A percentile compares a stretch with the other conserved stretches of the same genome.
These are phyloP conservation scores for Wickerhamiella kurtzmanii DNA, from an alignment of 805 yeast genomes.

Conservation along the genomic window DNA sequence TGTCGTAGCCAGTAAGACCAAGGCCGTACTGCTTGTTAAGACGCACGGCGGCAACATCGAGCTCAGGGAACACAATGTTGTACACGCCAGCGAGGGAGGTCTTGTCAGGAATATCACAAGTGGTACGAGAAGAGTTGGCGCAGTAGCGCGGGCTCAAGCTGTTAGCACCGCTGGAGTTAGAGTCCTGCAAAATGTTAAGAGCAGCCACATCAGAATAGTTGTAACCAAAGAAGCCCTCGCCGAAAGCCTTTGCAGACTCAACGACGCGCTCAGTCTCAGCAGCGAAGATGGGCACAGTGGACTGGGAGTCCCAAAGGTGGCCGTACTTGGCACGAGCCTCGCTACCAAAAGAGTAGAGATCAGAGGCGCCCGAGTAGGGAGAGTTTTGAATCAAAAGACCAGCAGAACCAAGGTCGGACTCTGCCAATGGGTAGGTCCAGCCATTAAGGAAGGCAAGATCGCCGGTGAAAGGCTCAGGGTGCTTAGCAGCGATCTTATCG, in stretches of 20 bases:
- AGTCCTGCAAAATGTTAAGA: conserved; percentile 34
- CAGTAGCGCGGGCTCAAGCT: conserved; percentile 42
- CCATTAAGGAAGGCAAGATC: conserved; percentile 7
- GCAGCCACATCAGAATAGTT: conserved; percentile 27
- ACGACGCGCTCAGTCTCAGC: conserved; percentile 22
- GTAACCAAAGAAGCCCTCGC: conserved; percentile 43
- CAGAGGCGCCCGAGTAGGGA: conserved; percentile 34
- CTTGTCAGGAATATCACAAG: conserved; percentile 21
- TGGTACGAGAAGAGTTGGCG: conserved; percentile 26
- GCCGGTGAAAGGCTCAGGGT: conserved; percentile 6
- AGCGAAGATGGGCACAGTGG: conserved; percentile 32
- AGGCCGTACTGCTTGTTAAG: conserved; percentile 23
- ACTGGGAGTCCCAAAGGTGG: conserved; percentile 27
- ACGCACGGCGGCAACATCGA: conserved; percentile 16
- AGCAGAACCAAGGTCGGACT: conserved; percentile 26
- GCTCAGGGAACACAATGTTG: conserved; percentile 32
- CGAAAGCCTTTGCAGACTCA: conserved; percentile 41
- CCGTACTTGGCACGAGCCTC: conserved; percentile 32
- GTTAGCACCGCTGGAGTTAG: conserved; percentile 38
- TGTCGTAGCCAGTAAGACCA: conserved; percentile 30
- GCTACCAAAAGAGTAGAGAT: conserved; percentile 33
- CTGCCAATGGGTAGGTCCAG: conserved; percentile 17
- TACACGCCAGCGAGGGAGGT: conserved; percentile 39
- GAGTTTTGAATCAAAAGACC: conserved; percentile 30
- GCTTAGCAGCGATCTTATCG: background rate